A percentile compares a stretch with the other conserved stretches of the same genome.
phyloP scores from a whole-genome alignment of 495 filamentous ascomycete genomes.

The Penicillium subrubescens region DNA sequence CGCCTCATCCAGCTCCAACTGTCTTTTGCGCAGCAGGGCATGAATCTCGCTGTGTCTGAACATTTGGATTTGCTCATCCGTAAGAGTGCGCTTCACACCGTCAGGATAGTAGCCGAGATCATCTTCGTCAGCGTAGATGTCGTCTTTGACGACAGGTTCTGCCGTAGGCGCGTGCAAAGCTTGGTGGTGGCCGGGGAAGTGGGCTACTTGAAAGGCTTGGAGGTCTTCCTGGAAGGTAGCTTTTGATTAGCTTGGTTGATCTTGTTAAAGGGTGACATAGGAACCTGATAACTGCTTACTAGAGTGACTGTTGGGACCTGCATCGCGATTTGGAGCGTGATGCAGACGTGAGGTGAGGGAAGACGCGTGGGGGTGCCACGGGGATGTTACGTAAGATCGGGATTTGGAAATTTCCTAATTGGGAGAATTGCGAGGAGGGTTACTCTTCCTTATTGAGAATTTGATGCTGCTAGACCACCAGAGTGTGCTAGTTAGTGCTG shows the following conservation, averaged over 20 bases:
- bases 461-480: background rate
- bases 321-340: constrained; percentile 13
- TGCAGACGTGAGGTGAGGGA: constrained; percentile 6
- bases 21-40: constrained; percentile 59
- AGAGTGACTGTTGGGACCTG: constrained; percentile 52
- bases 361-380: constrained; percentile 13
- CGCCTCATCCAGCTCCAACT: constrained; percentile 38
- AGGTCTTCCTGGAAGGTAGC: constrained; percentile 64
- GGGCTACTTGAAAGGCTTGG: constrained; percentile 63
- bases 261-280: background rate
- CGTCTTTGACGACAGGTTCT: constrained; percentile 32
- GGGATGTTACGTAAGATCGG: constrained; percentile 15
- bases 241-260: background rate
- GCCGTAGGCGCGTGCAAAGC: constrained; percentile 23
- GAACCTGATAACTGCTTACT: constrained; percentile 36
- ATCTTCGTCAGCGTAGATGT: constrained; percentile 60
- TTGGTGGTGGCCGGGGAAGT: constrained; percentile 52
- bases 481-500: background rate
- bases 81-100: constrained; percentile 87
- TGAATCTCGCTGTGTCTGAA: constrained; percentile 91
- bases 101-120: constrained; percentile 86
- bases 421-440: too few relatives aligned
- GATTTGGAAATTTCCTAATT: background rate
- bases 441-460: too few relatives aligned
- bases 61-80: constrained; percentile 87